Percentiles rank a stretch among this genome's conserved stretches.
phyloP scores from a whole-genome alignment of 2,329 filamentous ascomycete genomes.

The Endothia cerciana region DNA sequence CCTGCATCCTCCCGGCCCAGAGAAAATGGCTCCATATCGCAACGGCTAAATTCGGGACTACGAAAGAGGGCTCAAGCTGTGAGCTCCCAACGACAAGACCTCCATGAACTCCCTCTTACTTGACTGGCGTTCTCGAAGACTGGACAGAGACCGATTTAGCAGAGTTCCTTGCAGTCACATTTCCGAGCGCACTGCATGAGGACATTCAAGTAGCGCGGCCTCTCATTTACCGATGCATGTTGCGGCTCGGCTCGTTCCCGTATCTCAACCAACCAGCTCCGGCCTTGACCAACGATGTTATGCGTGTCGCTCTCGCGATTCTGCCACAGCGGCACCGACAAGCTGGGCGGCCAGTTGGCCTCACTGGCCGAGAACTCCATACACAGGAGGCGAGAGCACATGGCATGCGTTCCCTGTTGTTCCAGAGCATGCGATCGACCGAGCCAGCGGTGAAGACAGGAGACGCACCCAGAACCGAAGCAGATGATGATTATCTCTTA shows the following conservation, averaged over 20 bases:
- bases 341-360: not conserved
- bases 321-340: not conserved
- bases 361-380: not conserved
- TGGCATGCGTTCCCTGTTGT: not conserved
- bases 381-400: not conserved
- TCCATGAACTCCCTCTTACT: not conserved
- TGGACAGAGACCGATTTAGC: not conserved
- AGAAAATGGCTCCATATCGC: not conserved
- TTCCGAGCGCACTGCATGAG: not conserved
- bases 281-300: not conserved
- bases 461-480: not conserved
- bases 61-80: not conserved
- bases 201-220: not conserved
- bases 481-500: not conserved
- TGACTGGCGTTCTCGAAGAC: not conserved
- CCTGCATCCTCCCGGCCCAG: not conserved
- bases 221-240: not conserved
- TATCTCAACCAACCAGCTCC: not conserved
- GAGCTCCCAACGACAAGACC: not conserved
- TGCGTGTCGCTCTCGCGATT: not conserved
- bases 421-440: not conserved
- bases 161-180: not conserved
- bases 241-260: conserved; percentile 6
- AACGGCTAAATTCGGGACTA: conserved; percentile 1
- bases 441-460: not conserved